Evolutionary conservation across 805 yeast genomes (phyloP), one percentile per base, ranked within the genome.

Genomic region (Yarrowia yakushimensis): DNA sequence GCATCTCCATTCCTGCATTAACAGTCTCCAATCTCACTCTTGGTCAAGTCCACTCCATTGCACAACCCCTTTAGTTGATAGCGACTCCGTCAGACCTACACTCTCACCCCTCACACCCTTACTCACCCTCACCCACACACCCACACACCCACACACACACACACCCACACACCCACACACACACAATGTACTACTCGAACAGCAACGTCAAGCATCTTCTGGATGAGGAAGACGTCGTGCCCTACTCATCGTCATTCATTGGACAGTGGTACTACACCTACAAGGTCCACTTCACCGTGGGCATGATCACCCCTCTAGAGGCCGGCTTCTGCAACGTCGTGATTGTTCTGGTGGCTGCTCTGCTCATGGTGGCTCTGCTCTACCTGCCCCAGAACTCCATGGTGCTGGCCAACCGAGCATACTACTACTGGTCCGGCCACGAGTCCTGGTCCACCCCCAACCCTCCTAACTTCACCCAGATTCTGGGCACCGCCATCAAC

Each of bases 201-300:
- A 34, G 18, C 30, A 25, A 52, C 18, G 59, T 52, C 59, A 52
- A 52, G 43, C 61, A 55, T 31, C 46, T 55, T 17, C 61, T 55
- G 48, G 39, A 55, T n/a, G 61, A 55, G 34, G 61, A 55, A 15
- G 61, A 55, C 20, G 30, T 55, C 15, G 61, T 55, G 17, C 61
- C 61, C 39, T 55, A 41, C 61, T 55, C 61, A 22, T 30, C 46
- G 48, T 55, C 61, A 12, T 41, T 55, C 48, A 55, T 55, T 48
- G 61, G 61, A 48, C 61, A 55, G 61, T 55, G 61, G 61, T 55
- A 55, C 61, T 55, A 55, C 61, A 55, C 61, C 13, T 55, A 55
- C 61, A 55, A 55, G 39, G 61, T 55, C 10, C 61, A 55, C 42
- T 41, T 55, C 61, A 55, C 61, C 28, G 61, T 55, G n/a, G 61